Evolutionary conservation across 139 green algal genomes (phyloP).

Genomic region (Chlamydomonas sphaeroides): DNA sequence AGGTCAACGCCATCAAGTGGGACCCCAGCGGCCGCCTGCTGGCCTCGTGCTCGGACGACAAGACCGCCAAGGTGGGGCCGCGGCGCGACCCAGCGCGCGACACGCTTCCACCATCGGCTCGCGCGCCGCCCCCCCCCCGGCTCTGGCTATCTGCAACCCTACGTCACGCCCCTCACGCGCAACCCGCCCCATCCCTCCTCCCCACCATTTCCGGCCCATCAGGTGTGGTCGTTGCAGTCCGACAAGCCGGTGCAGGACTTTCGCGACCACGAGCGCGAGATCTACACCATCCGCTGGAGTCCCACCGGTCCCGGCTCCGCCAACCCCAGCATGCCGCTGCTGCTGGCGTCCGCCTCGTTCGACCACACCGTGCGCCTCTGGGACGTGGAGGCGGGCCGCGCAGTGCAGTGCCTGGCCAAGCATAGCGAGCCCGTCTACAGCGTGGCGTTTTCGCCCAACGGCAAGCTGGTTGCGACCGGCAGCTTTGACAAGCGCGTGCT

Average conservation of each 20-base stretch:
- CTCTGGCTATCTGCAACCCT: too few species aligned
- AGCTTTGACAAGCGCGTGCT: slow-evolving; percentile 82
- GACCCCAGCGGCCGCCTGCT: slow-evolving; percentile 74
- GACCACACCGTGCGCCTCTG: slow-evolving; percentile 85
- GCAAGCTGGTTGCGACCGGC: slow-evolving; percentile 80
- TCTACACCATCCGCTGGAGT: slow-evolving; percentile 92
- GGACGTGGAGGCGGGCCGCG: slow-evolving; percentile 79
- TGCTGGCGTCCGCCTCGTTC: slow-evolving; percentile 88
- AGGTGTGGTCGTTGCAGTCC: slow-evolving; percentile 48
- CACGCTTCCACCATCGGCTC: too few species aligned
- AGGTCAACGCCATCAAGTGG: slow-evolving; percentile 90
- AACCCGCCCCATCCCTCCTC: background rate
- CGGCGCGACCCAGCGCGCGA: too few species aligned
- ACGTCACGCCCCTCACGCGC: too few species aligned
- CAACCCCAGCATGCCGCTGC: slow-evolving; percentile 72
- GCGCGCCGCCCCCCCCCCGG: too few species aligned
- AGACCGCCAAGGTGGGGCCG: slow-evolving; percentile 76
- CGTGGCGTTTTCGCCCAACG: slow-evolving; percentile 85
- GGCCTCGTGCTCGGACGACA: slow-evolving; percentile 91
- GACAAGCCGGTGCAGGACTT: slow-evolving; percentile 73
- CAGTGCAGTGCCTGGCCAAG: slow-evolving; percentile 67
- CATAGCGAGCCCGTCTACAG: slow-evolving; percentile 88
- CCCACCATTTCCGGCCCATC: too few species aligned
- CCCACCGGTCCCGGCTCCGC: slow-evolving; percentile 66
- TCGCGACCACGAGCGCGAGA: slow-evolving; percentile 81